Base-by-base conservation (phyloP, 371 early-diverging fungal genomes). In the Circinella minor region DNA sequence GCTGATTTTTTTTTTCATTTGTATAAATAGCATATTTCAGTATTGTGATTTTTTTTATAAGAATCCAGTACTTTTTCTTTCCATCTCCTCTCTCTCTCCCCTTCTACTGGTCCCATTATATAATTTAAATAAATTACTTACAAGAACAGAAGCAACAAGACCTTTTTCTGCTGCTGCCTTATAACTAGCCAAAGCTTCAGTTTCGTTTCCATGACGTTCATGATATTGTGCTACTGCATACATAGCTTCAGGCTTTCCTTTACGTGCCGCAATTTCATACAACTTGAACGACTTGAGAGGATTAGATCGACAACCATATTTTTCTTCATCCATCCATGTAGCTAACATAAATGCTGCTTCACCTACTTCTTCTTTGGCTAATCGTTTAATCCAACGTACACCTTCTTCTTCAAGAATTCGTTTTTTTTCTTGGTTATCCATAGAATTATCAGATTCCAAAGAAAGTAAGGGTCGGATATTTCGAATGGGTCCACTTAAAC, bases 281-380 rank as follows among this genome's bases (percentile, higher is more conserved):
- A 87, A 67, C 68, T 76, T 73, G 66, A 78, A 71, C 4, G 84
- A 77, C 63, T 83, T 88, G 51, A 77, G 69, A 37, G 74, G 68
- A 67, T 87, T 91, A 49, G 69, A 72, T 46, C 84, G 86, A 59
- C 80, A 78, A 0, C 86, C 88, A 72, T 89, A 89, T 66, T 77
- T 67, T 9, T 89, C 89, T 15, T 83, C 71, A 62, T 91, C 91
- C 67, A 90, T 87, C 93, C 92, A 93, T 4, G 76, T 76, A 15
- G 90, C 94, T 18, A 83, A 81, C 48, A 90, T 84, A 70, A 83
- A 93, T 62, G 87, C 86, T 1, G 94, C 93, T 72, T 92, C 93
- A 2, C 88, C 80, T 66, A 88, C 81, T 54, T 89, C 85, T 66
- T 86, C 82, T 72, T 89, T 89, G 46, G 89, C 90, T 13, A 93